A percentile compares a stretch with the other conserved stretches of the same genome.
Conservation (phyloP, 176 grass and related monocot genomes). For the Carex cristatella region DNA sequence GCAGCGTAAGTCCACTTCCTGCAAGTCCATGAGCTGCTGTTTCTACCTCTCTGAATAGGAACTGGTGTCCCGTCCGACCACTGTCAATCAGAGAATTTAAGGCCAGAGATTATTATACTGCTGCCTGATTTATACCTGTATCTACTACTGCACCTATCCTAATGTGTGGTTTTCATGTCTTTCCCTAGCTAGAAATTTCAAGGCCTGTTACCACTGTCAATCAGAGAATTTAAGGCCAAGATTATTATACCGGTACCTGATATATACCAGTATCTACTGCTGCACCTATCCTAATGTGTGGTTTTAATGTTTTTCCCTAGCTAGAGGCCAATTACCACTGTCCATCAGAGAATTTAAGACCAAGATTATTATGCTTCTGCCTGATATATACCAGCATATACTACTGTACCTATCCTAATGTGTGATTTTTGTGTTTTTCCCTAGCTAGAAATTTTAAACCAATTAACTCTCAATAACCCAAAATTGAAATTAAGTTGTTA, state of each 20-base stretch:
- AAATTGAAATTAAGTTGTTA: neutral
- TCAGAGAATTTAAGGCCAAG: neutral
- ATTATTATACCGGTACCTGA: neutral
- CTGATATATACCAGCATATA: neutral
- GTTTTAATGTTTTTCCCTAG: neutral
- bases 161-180: neutral
- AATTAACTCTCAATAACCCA: neutral
- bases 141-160: neutral
- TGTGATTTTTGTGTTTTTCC: neutral
- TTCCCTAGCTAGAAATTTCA: neutral
- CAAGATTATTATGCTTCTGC: neutral
- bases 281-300: neutral
- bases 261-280: neutral
- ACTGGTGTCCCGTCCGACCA: conserved; percentile 55
- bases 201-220: neutral
- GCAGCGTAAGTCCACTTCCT: conserved; percentile 27
- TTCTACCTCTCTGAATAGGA: conserved; percentile 45
- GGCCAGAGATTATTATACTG: neutral
- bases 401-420: neutral
- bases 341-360: neutral
- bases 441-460: neutral
- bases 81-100: conserved; percentile 33
- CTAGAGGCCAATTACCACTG: neutral
- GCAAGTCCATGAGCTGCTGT: conserved; percentile 60
- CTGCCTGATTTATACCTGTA: neutral